These are phyloP conservation scores for Rhipidocladum racemiflorum DNA, from an alignment of 176 grass and related monocot genomes.

Conservation along the genomic window DNA sequence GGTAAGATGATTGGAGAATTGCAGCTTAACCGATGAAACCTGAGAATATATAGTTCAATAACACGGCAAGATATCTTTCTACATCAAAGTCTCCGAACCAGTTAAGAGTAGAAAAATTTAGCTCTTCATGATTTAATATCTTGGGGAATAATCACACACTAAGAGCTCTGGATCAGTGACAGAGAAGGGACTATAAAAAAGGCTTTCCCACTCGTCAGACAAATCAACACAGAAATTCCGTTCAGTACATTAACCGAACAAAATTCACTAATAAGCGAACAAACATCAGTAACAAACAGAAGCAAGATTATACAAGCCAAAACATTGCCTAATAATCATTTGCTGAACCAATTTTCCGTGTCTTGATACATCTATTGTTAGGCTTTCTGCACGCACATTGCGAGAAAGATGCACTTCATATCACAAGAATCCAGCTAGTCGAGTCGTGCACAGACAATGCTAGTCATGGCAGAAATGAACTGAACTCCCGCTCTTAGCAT, in stretches of 20 bases:
- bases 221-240: conserved; percentile 37
- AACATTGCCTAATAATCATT: conserved; percentile 42
- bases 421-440: conserved; percentile 37
- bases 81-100: background rate
- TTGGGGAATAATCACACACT: background rate
- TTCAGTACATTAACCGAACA: conserved; percentile 32
- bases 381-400: conserved; percentile 30
- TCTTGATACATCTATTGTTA: conserved; percentile 39
- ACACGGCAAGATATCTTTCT: background rate
- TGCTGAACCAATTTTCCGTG: conserved; percentile 30
- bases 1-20: background rate
- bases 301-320: conserved; percentile 47
- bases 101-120: background rate
- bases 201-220: background rate
- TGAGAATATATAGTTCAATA: background rate
- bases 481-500: conserved; percentile 70
- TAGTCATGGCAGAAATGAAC: conserved; percentile 74
- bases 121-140: background rate
- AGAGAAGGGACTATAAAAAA: background rate
- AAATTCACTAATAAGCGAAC: conserved; percentile 37
- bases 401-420: conserved; percentile 21
- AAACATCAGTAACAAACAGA: conserved; percentile 27
- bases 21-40: background rate
- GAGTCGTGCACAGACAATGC: conserved; percentile 41
- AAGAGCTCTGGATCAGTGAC: background rate